Evolutionary conservation across 768 basidiomycete genomes (phyloP).

Genomic region (Coprinopsis sp.): DNA sequence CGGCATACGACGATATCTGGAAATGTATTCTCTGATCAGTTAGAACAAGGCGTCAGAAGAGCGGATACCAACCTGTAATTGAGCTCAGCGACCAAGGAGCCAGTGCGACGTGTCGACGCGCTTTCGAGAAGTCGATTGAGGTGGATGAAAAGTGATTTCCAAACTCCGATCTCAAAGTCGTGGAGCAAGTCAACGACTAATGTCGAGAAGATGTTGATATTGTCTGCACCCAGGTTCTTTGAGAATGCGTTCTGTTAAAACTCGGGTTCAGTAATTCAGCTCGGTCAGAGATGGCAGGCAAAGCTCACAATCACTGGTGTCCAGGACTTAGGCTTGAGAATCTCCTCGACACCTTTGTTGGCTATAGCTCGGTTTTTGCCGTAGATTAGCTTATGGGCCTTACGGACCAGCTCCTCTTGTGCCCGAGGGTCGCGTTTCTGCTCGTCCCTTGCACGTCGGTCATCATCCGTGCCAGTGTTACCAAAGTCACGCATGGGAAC

Average conservation of each 20-base stretch:
- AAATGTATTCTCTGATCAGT: too few relatives aligned
- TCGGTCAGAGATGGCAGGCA: not conserved
- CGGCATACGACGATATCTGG: constrained; percentile 21
- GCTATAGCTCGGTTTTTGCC: not conserved
- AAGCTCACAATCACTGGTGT: constrained; percentile 1
- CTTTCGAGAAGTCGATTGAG: constrained; percentile 29
- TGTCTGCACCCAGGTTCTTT: constrained; percentile 6
- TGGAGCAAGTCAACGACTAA: constrained; percentile 34
- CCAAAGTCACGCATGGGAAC: constrained; percentile 8
- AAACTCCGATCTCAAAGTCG: constrained; percentile 36
- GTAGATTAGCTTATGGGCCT: not conserved
- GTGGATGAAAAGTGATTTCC: constrained; percentile 34
- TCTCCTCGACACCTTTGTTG: not conserved
- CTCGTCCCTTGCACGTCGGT: not conserved
- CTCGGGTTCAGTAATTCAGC: not conserved
- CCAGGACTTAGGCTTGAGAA: not conserved
- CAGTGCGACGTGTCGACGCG: constrained; percentile 9
- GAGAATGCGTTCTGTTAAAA: constrained; percentile 30
- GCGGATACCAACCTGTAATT: not conserved
- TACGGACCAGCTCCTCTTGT: not conserved
- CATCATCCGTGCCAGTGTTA: constrained; percentile 5
- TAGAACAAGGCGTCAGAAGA: not conserved
- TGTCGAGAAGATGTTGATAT: constrained; percentile 23
- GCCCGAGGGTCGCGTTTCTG: not conserved
- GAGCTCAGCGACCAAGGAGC: constrained; percentile 13